Percentiles rank a stretch among this genome's conserved stretches.
Evolutionary conservation across 257 asterid genomes (phyloP).

Genomic region (Paraleonurus japonicus): DNA sequence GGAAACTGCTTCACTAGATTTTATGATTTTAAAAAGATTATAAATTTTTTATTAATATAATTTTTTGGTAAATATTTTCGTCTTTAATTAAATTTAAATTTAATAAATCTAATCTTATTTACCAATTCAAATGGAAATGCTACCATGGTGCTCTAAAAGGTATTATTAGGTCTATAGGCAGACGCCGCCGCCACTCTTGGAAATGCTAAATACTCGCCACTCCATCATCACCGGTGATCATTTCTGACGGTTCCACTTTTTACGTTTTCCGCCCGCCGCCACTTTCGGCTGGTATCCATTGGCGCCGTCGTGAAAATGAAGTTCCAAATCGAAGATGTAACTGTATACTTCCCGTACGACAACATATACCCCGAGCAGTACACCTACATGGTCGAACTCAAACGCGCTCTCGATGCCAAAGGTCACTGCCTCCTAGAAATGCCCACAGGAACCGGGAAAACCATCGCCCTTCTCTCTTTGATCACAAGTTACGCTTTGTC

Average conservation of each 20-base stretch:
- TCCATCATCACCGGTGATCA: constrained; percentile 17
- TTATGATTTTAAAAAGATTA: no score
- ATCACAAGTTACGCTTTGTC: constrained; percentile 85
- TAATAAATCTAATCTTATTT: no score
- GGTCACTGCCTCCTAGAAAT: constrained; percentile 94
- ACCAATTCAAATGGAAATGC: no score
- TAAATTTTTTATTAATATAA: no score
- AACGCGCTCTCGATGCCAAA: constrained; percentile 88
- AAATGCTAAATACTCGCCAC: constrained; percentile 10
- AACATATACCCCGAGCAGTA: constrained; percentile 96
- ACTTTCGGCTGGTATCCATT: constrained; percentile 11
- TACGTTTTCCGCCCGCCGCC: not conserved
- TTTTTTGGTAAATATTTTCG: no score
- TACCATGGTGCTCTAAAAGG: not conserved
- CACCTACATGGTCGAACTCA: constrained; percentile 89
- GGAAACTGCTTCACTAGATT: no score
- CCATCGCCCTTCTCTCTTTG: constrained; percentile 82
- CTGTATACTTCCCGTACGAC: constrained; percentile 89
- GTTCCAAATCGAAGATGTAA: constrained; percentile 92
- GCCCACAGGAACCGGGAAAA: constrained; percentile 98
- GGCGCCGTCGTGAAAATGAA: constrained; percentile 49
- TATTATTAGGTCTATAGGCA: not conserved
- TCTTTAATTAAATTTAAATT: no score
- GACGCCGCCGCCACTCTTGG: constrained; percentile 10
- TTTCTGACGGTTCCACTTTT: not conserved